These are phyloP conservation scores for Cajanus cajan DNA, from an alignment of 306 rosid species.

Conservation along the genomic window DNA sequence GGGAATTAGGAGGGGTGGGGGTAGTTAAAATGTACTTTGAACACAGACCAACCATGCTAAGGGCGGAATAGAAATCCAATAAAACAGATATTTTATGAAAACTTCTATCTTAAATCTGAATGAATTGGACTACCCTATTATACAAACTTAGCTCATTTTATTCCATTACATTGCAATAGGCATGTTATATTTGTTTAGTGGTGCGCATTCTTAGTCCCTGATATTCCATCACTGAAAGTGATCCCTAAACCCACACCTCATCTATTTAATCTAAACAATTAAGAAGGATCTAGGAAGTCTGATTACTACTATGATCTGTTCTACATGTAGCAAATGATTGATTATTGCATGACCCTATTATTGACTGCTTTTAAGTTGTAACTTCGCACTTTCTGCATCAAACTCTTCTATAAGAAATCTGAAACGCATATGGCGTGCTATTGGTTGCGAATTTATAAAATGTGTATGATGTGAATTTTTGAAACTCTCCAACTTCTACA, in stretches of 20 bases:
- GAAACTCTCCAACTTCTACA: background rate
- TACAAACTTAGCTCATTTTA: background rate
- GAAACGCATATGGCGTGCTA: background rate
- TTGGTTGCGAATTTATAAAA: background rate
- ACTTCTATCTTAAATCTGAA: background rate
- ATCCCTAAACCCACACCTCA: background rate
- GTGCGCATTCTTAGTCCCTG: background rate
- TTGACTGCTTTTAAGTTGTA: background rate
- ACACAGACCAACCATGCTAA: background rate
- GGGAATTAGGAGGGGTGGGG: too few species aligned
- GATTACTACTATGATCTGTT: background rate
- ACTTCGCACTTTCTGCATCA: background rate
- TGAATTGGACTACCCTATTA: background rate
- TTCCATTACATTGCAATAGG: background rate
- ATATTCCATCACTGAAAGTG: background rate
- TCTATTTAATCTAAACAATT: background rate
- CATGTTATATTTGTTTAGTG: background rate
- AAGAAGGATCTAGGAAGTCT: background rate
- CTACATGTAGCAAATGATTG: background rate
- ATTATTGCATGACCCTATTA: background rate
- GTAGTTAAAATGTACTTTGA: too few species aligned
- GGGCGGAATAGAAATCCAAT: background rate
- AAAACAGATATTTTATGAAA: background rate
- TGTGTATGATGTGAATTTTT: background rate
- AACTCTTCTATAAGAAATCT: background rate